phyloP scores from a whole-genome alignment of 106 monocot genomes.

The Acorus calamus region DNA sequence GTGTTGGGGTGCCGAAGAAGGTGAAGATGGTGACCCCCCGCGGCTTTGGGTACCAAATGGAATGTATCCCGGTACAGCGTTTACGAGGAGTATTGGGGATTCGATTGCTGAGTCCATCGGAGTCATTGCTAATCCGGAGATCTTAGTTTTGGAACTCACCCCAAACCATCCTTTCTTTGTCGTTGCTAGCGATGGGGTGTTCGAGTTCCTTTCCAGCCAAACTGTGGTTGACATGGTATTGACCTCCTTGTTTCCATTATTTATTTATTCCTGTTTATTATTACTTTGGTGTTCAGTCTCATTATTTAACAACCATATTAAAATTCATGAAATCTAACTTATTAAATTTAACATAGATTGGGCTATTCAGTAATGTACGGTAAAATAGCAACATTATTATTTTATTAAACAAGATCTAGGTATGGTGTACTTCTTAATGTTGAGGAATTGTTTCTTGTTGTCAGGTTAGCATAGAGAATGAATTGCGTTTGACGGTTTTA shows the following conservation, averaged over 20 bases:
- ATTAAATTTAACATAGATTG: no score
- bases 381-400: no score
- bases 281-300: no score
- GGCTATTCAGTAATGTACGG: no score
- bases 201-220: constrained; percentile 96
- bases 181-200: constrained; percentile 96
- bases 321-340: no score
- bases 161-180: constrained; percentile 77
- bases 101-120: constrained; percentile 93
- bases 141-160: constrained; percentile 66
- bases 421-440: no score
- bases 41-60: constrained; percentile 93
- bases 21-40: constrained; percentile 94
- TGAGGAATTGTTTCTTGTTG: no score
- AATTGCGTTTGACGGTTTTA: no score
- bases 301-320: no score
- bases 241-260: background rate
- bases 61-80: constrained; percentile 97
- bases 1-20: constrained; percentile 80
- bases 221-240: constrained; percentile 87
- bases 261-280: background rate
- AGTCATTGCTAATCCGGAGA: constrained; percentile 81
- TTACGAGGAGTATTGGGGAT: constrained; percentile 92
- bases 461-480: no score
- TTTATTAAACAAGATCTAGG: no score